These are phyloP conservation scores for Pueraria montana DNA, from an alignment of 306 rosid genomes.

Conservation along the genomic window DNA sequence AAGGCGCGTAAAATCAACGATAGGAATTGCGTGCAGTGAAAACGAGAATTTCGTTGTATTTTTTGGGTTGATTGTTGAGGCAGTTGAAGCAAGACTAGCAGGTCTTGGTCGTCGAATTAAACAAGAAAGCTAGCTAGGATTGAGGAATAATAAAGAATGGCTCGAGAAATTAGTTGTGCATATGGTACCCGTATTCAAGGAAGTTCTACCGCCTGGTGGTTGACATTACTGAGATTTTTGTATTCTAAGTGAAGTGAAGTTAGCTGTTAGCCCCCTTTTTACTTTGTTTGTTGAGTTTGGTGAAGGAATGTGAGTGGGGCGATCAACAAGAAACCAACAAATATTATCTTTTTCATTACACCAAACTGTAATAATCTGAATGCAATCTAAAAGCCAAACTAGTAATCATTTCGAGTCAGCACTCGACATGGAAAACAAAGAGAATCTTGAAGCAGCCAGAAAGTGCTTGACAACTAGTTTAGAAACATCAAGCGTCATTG, in stretches of 20 bases:
- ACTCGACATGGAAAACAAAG: constrained; percentile 50
- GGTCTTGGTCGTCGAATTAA: constrained; percentile 37
- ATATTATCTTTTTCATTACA: constrained; percentile 42
- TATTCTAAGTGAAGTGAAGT: constrained; percentile 79
- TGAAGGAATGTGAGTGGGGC: constrained; percentile 61
- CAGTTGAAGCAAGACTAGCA: constrained; percentile 40
- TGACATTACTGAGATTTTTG: constrained; percentile 62
- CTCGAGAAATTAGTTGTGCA: constrained; percentile 51
- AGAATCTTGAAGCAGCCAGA: constrained; percentile 60
- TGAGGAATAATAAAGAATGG: constrained; percentile 37
- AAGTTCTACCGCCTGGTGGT: constrained; percentile 63
- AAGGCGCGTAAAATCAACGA: background rate
- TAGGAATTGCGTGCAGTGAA: constrained; percentile 7
- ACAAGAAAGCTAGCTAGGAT: constrained; percentile 40
- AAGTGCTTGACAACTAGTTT: constrained; percentile 65
- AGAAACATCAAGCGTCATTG: constrained; percentile 61
- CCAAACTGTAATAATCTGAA: constrained; percentile 30
- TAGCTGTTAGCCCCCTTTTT: constrained; percentile 59
- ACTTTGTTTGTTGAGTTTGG: constrained; percentile 84
- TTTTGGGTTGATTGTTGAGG: constrained; percentile 41
- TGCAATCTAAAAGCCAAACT: constrained; percentile 47
- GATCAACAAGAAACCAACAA: constrained; percentile 60
- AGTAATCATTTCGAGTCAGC: constrained; percentile 45
- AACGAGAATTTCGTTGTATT: constrained; percentile 27
- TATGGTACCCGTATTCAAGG: constrained; percentile 46